phyloP scores from a whole-genome alignment of 345 rosid species.

The Aegle marmelos region DNA sequence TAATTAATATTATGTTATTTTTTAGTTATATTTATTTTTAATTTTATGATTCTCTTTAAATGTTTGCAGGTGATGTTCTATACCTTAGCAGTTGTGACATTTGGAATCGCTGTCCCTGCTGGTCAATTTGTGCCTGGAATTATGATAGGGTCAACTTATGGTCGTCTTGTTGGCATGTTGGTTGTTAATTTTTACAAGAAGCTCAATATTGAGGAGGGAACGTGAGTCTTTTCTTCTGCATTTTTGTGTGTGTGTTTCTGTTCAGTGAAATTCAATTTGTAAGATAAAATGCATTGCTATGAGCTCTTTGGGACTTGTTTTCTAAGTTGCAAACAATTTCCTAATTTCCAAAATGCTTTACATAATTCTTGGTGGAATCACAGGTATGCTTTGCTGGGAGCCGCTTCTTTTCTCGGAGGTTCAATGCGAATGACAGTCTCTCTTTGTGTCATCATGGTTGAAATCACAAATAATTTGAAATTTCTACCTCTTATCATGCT shows the following conservation, averaged over 20 bases:
- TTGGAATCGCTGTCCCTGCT: slow-evolving; percentile 97
- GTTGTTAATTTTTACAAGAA: slow-evolving; percentile 86
- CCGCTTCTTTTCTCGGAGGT: slow-evolving; percentile 99
- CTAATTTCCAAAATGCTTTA: slow-evolving; percentile 13
- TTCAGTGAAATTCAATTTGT: not conserved
- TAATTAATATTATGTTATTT: not conserved
- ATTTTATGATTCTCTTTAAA: slow-evolving; percentile 9
- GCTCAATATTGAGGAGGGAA: slow-evolving; percentile 97
- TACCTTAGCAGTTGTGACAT: slow-evolving; percentile 84
- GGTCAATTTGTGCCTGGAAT: slow-evolving; percentile 99
- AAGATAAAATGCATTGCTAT: not conserved
- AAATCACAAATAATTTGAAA: slow-evolving; percentile 91
- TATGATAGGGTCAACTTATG: slow-evolving; percentile 98
- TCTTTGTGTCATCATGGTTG: slow-evolving; percentile 96
- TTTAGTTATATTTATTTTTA: not conserved
- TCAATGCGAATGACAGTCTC: slow-evolving; percentile 99
- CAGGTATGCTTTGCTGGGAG: slow-evolving; percentile 96
- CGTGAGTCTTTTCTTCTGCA: slow-evolving; percentile 49
- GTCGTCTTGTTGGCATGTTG: slow-evolving; percentile 97
- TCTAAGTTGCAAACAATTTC: not conserved
- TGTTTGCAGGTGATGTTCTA: slow-evolving; percentile 88
- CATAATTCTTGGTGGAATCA: slow-evolving; percentile 19
- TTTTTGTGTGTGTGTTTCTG: slow-evolving; percentile 3
- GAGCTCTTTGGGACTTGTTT: not conserved
- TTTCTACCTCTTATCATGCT: slow-evolving; percentile 95